phyloP scores from a whole-genome alignment of 148 eudicot species.

The Amaranthus hypochondriacus region DNA sequence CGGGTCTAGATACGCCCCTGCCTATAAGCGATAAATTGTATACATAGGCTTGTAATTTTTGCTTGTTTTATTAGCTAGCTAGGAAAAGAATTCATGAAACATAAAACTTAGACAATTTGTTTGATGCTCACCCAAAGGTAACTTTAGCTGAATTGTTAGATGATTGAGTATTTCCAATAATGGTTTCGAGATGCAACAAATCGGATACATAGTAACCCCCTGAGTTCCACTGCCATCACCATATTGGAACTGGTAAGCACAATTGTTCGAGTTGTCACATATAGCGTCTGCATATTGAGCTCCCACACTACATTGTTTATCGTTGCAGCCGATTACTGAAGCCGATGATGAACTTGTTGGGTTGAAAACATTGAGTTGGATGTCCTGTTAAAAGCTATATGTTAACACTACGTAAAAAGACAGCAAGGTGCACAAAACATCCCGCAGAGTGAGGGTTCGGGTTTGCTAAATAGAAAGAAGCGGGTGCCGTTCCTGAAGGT shows the following conservation, averaged over 20 bases:
- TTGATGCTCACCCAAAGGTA: conserved; percentile 65
- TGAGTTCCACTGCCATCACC: conserved; percentile 97
- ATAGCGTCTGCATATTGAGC: conserved; percentile 61
- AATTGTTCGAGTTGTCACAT: conserved; percentile 57
- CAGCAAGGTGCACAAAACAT: not conserved
- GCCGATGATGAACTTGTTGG: conserved; percentile 69
- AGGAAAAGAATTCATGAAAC: not conserved
- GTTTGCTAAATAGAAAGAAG: too few relatives aligned
- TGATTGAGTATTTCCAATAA: conserved; percentile 47
- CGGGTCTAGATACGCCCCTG: too few relatives aligned
- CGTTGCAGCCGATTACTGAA: conserved; percentile 58
- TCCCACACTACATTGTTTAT: conserved; percentile 62
- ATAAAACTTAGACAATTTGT: not conserved
- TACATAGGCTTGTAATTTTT: too few relatives aligned
- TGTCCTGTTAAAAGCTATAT: conserved; percentile 32
- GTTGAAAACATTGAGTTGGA: conserved; percentile 62
- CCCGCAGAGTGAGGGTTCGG: too few relatives aligned
- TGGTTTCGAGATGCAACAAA: conserved; percentile 52
- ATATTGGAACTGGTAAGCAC: conserved; percentile 80
- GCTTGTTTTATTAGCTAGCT: not conserved
- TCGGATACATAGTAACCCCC: conserved; percentile 83
- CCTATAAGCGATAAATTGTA: too few relatives aligned
- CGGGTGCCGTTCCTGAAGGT: too few relatives aligned
- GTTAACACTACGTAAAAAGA: conserved; percentile 2
- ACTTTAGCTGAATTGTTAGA: conserved; percentile 61